Percentiles rank a stretch among this genome's conserved stretches.
These are phyloP conservation scores for Cryptosporidium tyzzeri DNA, from an alignment of 169 alveolate species.

Conservation along the genomic window DNA sequence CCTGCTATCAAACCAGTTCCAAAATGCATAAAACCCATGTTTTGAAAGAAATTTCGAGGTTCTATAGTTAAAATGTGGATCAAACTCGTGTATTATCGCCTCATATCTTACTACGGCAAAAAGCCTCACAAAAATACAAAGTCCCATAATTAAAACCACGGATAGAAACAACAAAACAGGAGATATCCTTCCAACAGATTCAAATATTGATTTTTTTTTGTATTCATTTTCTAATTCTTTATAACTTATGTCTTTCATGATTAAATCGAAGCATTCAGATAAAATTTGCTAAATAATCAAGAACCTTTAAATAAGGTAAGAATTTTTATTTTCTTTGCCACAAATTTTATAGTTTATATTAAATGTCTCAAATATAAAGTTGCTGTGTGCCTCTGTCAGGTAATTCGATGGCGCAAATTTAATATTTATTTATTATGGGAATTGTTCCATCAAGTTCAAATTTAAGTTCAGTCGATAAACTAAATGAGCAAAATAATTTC, in stretches of 20 bases:
- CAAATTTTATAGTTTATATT: neutral
- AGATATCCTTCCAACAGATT: slow-evolving; percentile 37
- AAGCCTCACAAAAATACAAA: slow-evolving; percentile 90
- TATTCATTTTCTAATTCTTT: neutral
- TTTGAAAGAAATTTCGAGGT: slow-evolving; percentile 93
- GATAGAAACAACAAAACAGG: slow-evolving; percentile 63
- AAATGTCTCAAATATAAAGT: neutral
- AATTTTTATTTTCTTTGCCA: neutral
- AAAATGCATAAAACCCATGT: slow-evolving; percentile 94
- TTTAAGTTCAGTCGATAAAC: neutral
- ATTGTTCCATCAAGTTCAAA: neutral
- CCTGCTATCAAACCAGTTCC: slow-evolving; percentile 97
- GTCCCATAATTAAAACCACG: slow-evolving; percentile 62
- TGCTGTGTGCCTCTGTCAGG: slow-evolving; percentile 69
- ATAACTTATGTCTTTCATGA: neutral
- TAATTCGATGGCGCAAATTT: slow-evolving; percentile 47
- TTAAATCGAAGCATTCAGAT: neutral
- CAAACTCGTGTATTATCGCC: slow-evolving; percentile 97
- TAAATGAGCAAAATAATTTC: neutral
- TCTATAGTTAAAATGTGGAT: slow-evolving; percentile 98
- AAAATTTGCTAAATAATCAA: neutral
- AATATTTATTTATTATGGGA: slow-evolving; percentile 12
- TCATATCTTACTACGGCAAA: slow-evolving; percentile 96
- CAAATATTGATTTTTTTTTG: slow-evolving; percentile 16
- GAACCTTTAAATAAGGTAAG: neutral